A percentile compares a stretch with the other conserved stretches of the same genome.
Conservation (phyloP, 192 early-diverging fungal genomes). For the Linnemannia schmuckeri region DNA sequence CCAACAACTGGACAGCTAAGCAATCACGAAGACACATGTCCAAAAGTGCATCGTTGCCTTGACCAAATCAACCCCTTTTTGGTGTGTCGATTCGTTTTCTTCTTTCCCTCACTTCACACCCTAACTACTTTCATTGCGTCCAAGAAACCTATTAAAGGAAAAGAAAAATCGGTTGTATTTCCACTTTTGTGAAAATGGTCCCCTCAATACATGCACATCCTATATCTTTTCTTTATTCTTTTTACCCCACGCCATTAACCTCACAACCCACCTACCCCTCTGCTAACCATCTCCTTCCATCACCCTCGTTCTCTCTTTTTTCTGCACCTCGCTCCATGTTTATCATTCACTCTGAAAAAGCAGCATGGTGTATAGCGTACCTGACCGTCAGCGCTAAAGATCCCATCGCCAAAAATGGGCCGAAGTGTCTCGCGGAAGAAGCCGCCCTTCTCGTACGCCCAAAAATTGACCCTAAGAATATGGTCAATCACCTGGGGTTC, state of each 20-base stretch:
- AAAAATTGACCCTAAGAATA: slow-evolving; percentile 39
- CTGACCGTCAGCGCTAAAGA: slow-evolving; percentile 47
- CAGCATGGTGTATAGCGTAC: neutral
- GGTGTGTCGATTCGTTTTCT: neutral
- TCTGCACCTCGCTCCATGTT: neutral
- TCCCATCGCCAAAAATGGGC: slow-evolving; percentile 32
- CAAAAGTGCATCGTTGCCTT: neutral
- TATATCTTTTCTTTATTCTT: neutral
- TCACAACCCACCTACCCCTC: neutral
- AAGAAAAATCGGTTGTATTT: neutral
- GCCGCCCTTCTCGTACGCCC: slow-evolving; percentile 37
- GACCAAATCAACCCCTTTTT: no score
- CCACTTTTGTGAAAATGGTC: neutral
- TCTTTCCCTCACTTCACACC: neutral
- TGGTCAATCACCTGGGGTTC: slow-evolving; percentile 34
- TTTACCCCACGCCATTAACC: neutral
- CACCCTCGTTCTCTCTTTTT: neutral
- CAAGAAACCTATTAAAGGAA: neutral
- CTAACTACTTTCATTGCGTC: neutral
- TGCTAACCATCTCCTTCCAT: neutral
- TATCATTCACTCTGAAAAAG: neutral
- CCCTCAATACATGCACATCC: neutral
- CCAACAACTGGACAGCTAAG: neutral
- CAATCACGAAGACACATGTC: no score
- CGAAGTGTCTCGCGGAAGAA: slow-evolving; percentile 2